These are phyloP conservation scores for Vaccinium macrocarpon DNA, from an alignment of 148 eudicot species.

Conservation along the genomic window DNA sequence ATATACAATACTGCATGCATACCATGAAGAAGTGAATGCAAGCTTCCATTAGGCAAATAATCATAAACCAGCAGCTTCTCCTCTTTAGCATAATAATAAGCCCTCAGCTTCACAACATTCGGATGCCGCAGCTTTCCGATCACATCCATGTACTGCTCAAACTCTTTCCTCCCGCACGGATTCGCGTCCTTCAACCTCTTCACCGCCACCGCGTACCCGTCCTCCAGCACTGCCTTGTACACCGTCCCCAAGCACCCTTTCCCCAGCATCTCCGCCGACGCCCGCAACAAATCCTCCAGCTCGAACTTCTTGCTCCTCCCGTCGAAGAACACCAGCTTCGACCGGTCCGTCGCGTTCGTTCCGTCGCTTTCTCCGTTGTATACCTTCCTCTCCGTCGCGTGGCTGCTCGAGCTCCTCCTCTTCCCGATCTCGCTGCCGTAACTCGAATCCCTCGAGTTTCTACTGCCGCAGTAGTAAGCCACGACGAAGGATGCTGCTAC, in stretches of 20 bases:
- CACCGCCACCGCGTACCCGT: constrained; percentile 76
- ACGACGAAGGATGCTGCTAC: constrained; percentile 41
- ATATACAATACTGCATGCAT: not conserved
- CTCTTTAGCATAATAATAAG: constrained; percentile 83
- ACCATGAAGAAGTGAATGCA: constrained; percentile 93
- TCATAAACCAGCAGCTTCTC: constrained; percentile 88
- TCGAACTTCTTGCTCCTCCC: constrained; percentile 61
- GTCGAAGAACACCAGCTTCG: constrained; percentile 74
- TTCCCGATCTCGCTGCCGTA: constrained; percentile 48
- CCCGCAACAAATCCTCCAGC: constrained; percentile 81
- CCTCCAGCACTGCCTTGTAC: constrained; percentile 81
- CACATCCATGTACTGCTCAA: constrained; percentile 92
- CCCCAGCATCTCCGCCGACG: constrained; percentile 97
- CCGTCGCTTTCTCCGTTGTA: constrained; percentile 66
- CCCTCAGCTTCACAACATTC: constrained; percentile 72
- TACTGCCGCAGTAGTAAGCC: constrained; percentile 51
- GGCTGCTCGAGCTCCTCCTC: constrained; percentile 76
- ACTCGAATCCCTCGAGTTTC: constrained; percentile 32
- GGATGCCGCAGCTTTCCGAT: constrained; percentile 81
- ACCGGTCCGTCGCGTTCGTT: constrained; percentile 51
- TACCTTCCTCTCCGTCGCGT: constrained; percentile 58
- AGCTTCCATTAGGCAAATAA: constrained; percentile 87
- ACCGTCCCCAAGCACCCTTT: constrained; percentile 89
- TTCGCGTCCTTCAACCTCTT: constrained; percentile 92
- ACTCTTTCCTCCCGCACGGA: constrained; percentile 89